Evolutionary conservation across 495 filamentous ascomycete genomes (phyloP).

Genomic region (Parachaetomium inaequale): DNA sequence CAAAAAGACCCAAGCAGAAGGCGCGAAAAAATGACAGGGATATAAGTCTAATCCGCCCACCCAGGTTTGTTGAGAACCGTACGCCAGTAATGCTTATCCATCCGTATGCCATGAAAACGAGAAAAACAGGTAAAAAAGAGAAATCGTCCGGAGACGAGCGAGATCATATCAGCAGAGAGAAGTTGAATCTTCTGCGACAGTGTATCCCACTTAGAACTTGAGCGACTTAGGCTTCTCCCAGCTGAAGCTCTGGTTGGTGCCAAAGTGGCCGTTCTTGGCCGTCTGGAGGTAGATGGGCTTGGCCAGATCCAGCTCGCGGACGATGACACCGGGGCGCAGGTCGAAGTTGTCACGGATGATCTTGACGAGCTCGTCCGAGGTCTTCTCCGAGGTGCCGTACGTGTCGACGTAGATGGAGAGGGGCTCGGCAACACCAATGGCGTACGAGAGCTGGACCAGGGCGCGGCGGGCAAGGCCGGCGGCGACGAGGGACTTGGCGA

Average conservation of each 20-base stretch:
- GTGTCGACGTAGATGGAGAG: conserved; percentile 85
- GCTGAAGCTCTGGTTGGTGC: conserved; percentile 90
- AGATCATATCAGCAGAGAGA: conserved; percentile 32
- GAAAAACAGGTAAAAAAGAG: conserved; percentile 13
- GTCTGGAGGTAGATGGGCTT: conserved; percentile 98
- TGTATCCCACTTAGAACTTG: conserved; percentile 62
- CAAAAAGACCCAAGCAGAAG: conserved; percentile 17
- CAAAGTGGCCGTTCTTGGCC: conserved; percentile 98
- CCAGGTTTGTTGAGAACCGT: conserved; percentile 45
- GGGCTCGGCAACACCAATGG: conserved; percentile 97
- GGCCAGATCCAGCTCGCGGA: conserved; percentile 91
- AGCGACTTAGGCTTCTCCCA: conserved; percentile 98
- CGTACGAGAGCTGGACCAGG: conserved; percentile 96
- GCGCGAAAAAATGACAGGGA: conserved; percentile 29
- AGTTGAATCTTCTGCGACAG: conserved; percentile 39
- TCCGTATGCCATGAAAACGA: conserved; percentile 25
- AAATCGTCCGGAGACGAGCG: conserved; percentile 26
- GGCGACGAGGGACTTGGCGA: conserved; percentile 94
- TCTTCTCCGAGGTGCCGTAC: conserved; percentile 74
- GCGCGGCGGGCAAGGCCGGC: conserved; percentile 85
- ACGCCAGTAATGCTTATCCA: conserved; percentile 36
- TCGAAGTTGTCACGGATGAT: conserved; percentile 97
- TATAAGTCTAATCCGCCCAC: conserved; percentile 35
- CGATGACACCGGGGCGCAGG: conserved; percentile 94
- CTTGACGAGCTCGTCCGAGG: conserved; percentile 76